phyloP scores from a whole-genome alignment of 768 basidiomycete genomes.

The Asterophora parasitica region DNA sequence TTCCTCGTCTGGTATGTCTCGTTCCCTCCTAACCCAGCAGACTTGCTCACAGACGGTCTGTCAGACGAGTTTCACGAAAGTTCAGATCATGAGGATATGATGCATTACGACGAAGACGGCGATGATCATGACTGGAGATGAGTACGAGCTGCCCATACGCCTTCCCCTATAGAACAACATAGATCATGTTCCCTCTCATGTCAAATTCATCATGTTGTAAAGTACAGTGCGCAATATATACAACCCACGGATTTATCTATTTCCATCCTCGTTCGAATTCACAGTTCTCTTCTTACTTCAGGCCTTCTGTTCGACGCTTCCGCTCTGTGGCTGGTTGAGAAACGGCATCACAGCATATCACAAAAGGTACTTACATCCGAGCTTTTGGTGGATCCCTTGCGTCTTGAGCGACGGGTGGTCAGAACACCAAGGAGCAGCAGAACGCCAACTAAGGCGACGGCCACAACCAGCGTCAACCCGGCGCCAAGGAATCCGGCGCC shows the following conservation, averaged over 20 bases:
- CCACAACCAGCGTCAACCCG: slow-evolving; percentile 43
- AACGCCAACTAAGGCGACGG: slow-evolving; percentile 30
- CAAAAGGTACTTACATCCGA: slow-evolving; percentile 2
- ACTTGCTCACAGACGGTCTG: background rate
- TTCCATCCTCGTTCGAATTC: background rate
- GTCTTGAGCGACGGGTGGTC: slow-evolving; percentile 19
- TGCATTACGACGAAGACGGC: slow-evolving; percentile 24
- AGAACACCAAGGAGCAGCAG: slow-evolving; percentile 39
- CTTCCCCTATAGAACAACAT: no score
- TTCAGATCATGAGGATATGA: slow-evolving; percentile 43
- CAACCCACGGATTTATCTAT: no score
- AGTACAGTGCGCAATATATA: no score
- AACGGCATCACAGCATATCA: background rate
- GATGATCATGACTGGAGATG: slow-evolving; percentile 18
- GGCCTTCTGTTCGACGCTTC: background rate
- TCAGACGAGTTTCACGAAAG: slow-evolving; percentile 56
- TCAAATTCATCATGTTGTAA: no score
- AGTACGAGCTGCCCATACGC: background rate
- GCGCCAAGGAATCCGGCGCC: slow-evolving; percentile 71
- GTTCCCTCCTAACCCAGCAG: slow-evolving; percentile 2
- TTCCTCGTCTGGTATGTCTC: slow-evolving; percentile 27
- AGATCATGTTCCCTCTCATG: no score
- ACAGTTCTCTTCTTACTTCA: background rate
- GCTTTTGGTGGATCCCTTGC: background rate
- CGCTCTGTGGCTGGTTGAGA: background rate